Evolutionary conservation across 495 filamentous ascomycete species (phyloP).

Genomic region (Annulohypoxylon bovei): DNA sequence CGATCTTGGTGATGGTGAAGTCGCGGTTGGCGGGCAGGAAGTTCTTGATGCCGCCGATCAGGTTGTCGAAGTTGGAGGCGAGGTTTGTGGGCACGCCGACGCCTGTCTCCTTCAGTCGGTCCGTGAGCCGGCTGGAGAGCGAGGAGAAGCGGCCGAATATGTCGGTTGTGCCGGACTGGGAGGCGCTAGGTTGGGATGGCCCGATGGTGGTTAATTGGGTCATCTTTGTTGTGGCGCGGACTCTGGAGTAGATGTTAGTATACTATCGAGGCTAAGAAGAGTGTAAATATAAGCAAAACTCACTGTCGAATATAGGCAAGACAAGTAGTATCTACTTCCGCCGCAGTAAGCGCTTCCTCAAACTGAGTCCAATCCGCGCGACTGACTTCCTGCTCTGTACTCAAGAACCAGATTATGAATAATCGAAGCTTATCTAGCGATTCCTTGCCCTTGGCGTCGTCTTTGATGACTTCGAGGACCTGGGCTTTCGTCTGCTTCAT

Average conservation of each 20-base stretch:
- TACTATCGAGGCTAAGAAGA: not conserved
- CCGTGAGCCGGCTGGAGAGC: constrained; percentile 89
- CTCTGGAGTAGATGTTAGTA: constrained; percentile 63
- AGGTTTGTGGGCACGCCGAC: constrained; percentile 64
- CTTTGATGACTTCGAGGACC: constrained; percentile 87
- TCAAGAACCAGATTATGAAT: constrained; percentile 98
- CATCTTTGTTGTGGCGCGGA: constrained; percentile 96
- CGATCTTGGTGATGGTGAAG: constrained; percentile 95
- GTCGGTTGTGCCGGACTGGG: constrained; percentile 69
- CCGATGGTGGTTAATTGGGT: constrained; percentile 92
- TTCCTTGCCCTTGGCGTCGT: constrained; percentile 80
- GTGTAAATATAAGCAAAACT: constrained; percentile 40
- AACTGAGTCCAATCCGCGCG: constrained; percentile 85
- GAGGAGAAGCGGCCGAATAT: constrained; percentile 90
- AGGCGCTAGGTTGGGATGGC: constrained; percentile 65
- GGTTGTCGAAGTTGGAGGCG: constrained; percentile 89
- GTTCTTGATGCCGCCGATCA: constrained; percentile 99
- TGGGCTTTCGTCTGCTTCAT: constrained; percentile 91
- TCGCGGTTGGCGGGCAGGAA: constrained; percentile 96
- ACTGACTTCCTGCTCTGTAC: constrained; percentile 88
- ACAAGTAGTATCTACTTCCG: constrained; percentile 76
- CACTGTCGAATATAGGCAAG: constrained; percentile 87
- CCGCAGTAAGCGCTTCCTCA: constrained; percentile 81
- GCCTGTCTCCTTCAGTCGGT: constrained; percentile 90
- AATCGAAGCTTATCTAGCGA: constrained; percentile 88